These are phyloP conservation scores for Fusarium sp. DNA, from an alignment of 2,329 filamentous ascomycete species.

Conservation along the genomic window DNA sequence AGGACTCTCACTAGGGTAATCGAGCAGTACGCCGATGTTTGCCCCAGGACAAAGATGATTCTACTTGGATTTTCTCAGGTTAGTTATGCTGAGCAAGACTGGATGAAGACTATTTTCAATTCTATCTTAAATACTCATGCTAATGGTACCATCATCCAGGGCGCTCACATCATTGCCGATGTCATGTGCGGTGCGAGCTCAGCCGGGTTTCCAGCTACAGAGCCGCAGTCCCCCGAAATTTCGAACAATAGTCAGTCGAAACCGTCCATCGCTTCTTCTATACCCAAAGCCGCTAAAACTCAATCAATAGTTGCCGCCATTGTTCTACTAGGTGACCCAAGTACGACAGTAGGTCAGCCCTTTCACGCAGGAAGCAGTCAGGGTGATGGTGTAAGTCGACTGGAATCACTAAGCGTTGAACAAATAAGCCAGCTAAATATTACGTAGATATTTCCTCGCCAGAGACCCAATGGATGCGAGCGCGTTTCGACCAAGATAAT, in stretches of 20 bases:
- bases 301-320: slow-evolving; percentile 27
- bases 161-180: slow-evolving; percentile 38
- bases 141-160: slow-evolving; percentile 14
- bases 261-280: fast-evolving
- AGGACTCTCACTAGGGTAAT: slow-evolving; percentile 12
- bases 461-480: slow-evolving; percentile 23
- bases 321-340: slow-evolving; percentile 41
- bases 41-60: slow-evolving; percentile 36
- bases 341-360: slow-evolving; percentile 27
- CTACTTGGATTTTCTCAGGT: slow-evolving; percentile 40
- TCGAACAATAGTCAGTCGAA: slow-evolving; percentile 22
- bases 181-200: slow-evolving; percentile 38
- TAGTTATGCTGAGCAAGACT: not conserved
- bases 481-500: slow-evolving; percentile 19
- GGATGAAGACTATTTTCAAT: fast-evolving
- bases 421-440: not conserved
- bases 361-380: slow-evolving; percentile 35
- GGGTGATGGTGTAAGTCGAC: slow-evolving; percentile 29
- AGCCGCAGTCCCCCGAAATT: slow-evolving; percentile 12
- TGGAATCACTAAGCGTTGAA: fast-evolving
- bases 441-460: slow-evolving; percentile 30
- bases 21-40: slow-evolving; percentile 15
- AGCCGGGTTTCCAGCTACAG: slow-evolving; percentile 29
- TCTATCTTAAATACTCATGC: not conserved
- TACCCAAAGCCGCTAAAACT: not conserved